phyloP scores from a whole-genome alignment of 2,329 filamentous ascomycete species.

The Endoconidiophora laricicola region DNA sequence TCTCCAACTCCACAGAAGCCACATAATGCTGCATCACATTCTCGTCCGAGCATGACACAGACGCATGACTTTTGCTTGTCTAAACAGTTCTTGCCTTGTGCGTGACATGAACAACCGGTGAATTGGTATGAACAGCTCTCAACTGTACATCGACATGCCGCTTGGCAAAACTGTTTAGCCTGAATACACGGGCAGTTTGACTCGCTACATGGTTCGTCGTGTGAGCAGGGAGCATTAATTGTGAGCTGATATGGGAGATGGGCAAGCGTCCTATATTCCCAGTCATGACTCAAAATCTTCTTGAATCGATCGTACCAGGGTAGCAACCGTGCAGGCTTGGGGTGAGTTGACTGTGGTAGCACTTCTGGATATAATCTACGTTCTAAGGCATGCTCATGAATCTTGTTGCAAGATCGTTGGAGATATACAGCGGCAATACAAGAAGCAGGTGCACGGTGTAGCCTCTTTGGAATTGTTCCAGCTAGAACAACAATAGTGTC shows the following conservation, averaged over 20 bases:
- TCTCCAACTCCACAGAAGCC: conserved; percentile 42
- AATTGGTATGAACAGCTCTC: conserved; percentile 46
- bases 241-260: conserved; percentile 40
- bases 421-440: conserved; percentile 11
- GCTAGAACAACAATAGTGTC: conserved; percentile 1
- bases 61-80: conserved; percentile 47
- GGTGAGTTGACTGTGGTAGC: neutral
- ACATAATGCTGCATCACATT: conserved; percentile 68
- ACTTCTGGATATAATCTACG: neutral
- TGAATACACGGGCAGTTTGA: conserved; percentile 46
- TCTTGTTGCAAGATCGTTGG: conserved; percentile 7
- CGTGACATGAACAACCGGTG: conserved; percentile 48
- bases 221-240: conserved; percentile 48
- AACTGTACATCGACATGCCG: conserved; percentile 48
- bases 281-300: conserved; percentile 37
- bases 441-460: conserved; percentile 4
- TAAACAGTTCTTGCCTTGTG: conserved; percentile 40
- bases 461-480: conserved; percentile 5
- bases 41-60: conserved; percentile 55
- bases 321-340: conserved; percentile 23
- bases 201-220: conserved; percentile 48
- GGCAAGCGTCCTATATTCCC: conserved; percentile 37
- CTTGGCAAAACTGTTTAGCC: conserved; percentile 51
- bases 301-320: conserved; percentile 40
- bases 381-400: neutral